These are phyloP conservation scores for Beta lomatogona DNA, from an alignment of 179 eudicot species.

Conservation along the genomic window DNA sequence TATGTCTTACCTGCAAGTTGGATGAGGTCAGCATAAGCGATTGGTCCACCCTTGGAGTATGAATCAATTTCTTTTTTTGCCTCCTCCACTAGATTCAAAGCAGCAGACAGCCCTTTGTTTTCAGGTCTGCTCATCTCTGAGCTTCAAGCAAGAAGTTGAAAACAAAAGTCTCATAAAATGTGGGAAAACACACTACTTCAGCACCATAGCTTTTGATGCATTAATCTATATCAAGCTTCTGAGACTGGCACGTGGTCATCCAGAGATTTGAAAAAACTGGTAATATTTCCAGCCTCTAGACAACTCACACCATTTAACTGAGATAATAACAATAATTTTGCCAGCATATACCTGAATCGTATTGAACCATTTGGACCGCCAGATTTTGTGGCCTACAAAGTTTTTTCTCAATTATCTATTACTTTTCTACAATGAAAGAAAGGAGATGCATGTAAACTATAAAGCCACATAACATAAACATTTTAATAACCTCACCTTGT, in stretches of 20 bases:
- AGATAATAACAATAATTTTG: neutral
- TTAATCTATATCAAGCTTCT: constrained; percentile 19
- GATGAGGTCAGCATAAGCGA: constrained; percentile 80
- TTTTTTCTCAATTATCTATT: constrained; percentile 13
- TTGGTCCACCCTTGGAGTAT: constrained; percentile 84
- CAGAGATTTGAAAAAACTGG: neutral
- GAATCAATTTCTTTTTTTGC: constrained; percentile 87
- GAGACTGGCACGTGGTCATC: neutral
- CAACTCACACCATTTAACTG: neutral
- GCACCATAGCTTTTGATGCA: neutral
- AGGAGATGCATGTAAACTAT: neutral
- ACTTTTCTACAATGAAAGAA: neutral
- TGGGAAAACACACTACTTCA: neutral
- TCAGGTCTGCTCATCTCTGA: constrained; percentile 94
- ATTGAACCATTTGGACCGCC: constrained; percentile 98
- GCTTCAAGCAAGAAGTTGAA: constrained; percentile 61
- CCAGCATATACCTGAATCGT: constrained; percentile 58
- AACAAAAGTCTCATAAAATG: constrained; percentile 13
- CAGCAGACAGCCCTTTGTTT: constrained; percentile 78
- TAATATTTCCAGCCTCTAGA: neutral
- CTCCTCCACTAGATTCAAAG: constrained; percentile 68
- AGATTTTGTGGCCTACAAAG: constrained; percentile 81
- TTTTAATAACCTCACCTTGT: constrained; percentile 59
- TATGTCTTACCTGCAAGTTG: constrained; percentile 65
- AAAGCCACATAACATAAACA: neutral